Conservation (phyloP, 768 basidiomycete species). For the Tulasnella sp. region DNA sequence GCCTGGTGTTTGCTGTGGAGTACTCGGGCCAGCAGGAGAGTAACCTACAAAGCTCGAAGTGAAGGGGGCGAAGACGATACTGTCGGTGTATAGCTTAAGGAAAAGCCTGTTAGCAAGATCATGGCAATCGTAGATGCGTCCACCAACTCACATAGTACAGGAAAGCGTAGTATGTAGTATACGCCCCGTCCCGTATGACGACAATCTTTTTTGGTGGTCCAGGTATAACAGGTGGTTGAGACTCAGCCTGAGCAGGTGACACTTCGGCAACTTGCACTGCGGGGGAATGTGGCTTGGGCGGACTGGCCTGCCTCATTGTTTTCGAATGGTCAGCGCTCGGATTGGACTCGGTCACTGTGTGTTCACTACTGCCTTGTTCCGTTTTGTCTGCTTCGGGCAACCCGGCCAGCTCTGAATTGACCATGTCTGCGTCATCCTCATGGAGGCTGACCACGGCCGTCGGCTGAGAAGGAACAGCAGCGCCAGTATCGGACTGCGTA, state of each 20-base stretch:
- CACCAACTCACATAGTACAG: conserved; percentile 58
- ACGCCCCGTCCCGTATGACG: conserved; percentile 46
- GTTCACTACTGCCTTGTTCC: background rate
- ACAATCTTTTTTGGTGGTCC: conserved; percentile 46
- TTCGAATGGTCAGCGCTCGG: too few species aligned
- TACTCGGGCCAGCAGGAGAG: conserved; percentile 20
- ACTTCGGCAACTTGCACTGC: background rate
- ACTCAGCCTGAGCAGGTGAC: background rate
- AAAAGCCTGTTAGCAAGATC: background rate
- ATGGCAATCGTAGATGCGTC: background rate
- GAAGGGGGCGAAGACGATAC: conserved; percentile 72
- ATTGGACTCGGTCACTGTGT: too few species aligned
- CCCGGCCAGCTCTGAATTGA: background rate
- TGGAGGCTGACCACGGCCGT: background rate
- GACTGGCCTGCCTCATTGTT: background rate
- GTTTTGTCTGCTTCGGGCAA: background rate
- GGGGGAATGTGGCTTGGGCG: too few species aligned
- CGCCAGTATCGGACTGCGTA: conserved; percentile 6
- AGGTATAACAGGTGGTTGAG: background rate
- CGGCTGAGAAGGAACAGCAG: too few species aligned
- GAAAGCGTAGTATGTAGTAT: conserved; percentile 51
- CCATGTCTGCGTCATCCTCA: background rate
- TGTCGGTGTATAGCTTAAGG: conserved; percentile 69
- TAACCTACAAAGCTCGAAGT: conserved; percentile 48
- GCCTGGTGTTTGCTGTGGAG: conserved; percentile 1